Percentiles rank a stretch among this genome's conserved stretches.
phyloP scores from a whole-genome alignment of 2,329 filamentous ascomycete genomes.

The Taxawa tesnikishii region DNA sequence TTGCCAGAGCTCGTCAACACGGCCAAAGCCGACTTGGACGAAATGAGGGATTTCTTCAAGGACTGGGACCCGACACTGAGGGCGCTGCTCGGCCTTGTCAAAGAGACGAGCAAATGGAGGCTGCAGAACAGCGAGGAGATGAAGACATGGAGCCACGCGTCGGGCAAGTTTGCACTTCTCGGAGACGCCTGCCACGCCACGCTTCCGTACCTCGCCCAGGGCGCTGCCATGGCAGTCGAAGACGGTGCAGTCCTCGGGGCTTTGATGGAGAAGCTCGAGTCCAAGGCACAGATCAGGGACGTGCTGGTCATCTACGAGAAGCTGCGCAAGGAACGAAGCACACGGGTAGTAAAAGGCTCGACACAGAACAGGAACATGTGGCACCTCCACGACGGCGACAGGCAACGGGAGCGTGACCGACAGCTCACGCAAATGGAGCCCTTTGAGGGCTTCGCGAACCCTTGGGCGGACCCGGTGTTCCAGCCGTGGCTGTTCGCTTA shows the following conservation, averaged over 20 bases:
- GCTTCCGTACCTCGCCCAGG: slow-evolving; percentile 52
- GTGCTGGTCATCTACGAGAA: slow-evolving; percentile 32
- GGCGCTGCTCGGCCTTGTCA: slow-evolving; percentile 37
- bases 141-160: slow-evolving; percentile 41
- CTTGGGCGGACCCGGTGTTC: neutral
- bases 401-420: neutral
- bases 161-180: slow-evolving; percentile 36
- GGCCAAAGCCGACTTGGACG: slow-evolving; percentile 41
- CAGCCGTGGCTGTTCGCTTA: neutral
- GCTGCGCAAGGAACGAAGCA: slow-evolving; percentile 29
- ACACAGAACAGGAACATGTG: neutral
- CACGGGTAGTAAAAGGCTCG: neutral
- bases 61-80: slow-evolving; percentile 52
- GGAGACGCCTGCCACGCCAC: slow-evolving; percentile 55
- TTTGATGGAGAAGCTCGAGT: slow-evolving; percentile 36
- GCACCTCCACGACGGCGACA: neutral
- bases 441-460: neutral
- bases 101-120: slow-evolving; percentile 56
- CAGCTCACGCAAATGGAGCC: neutral
- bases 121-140: slow-evolving; percentile 47
- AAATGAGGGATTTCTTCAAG: slow-evolving; percentile 48
- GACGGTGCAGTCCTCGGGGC: slow-evolving; percentile 56
- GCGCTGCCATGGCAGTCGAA: slow-evolving; percentile 55
- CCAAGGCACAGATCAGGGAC: slow-evolving; percentile 24
- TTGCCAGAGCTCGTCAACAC: slow-evolving; percentile 42